phyloP scores from a whole-genome alignment of 208 protist genomes.

The Leishmania arabica region DNA sequence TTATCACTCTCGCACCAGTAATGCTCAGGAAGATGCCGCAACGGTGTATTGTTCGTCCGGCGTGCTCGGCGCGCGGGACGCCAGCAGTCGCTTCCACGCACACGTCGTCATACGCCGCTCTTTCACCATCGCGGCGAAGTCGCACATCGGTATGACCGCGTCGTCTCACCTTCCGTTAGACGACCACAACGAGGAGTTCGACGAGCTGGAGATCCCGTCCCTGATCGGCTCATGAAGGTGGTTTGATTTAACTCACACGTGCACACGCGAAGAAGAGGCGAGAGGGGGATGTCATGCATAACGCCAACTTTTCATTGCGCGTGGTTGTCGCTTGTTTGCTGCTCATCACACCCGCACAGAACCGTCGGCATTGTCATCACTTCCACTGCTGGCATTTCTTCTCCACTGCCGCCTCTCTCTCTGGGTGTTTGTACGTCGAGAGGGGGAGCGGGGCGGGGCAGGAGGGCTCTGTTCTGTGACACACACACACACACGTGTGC shows the following conservation, averaged over 20 bases:
- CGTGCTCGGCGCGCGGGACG: neutral
- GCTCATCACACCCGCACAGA: neutral
- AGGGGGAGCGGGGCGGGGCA: neutral
- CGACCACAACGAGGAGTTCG: constrained; percentile 12
- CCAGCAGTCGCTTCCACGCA: neutral
- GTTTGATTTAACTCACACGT: neutral
- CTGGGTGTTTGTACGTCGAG: neutral
- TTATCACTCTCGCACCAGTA: constrained; percentile 6
- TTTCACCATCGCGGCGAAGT: constrained; percentile 6
- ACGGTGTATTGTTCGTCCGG: neutral
- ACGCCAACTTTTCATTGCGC: neutral
- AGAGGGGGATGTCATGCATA: neutral
- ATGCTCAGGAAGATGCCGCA: neutral
- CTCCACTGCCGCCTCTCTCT: too few relatives aligned
- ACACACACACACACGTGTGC: neutral
- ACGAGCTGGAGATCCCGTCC: constrained; percentile 25
- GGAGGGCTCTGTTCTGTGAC: neutral
- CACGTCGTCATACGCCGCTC: neutral
- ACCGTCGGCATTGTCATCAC: neutral
- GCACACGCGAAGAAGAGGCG: neutral
- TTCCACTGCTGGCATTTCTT: too few relatives aligned
- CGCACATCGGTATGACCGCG: neutral
- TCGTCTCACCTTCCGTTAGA: neutral
- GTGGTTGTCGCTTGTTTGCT: neutral
- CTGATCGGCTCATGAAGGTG: constrained; percentile 22